A percentile compares a stretch with the other conserved stretches of the same genome.
Conservation (phyloP, 2,329 filamentous ascomycete species). For the Calonectria fujianensis region DNA sequence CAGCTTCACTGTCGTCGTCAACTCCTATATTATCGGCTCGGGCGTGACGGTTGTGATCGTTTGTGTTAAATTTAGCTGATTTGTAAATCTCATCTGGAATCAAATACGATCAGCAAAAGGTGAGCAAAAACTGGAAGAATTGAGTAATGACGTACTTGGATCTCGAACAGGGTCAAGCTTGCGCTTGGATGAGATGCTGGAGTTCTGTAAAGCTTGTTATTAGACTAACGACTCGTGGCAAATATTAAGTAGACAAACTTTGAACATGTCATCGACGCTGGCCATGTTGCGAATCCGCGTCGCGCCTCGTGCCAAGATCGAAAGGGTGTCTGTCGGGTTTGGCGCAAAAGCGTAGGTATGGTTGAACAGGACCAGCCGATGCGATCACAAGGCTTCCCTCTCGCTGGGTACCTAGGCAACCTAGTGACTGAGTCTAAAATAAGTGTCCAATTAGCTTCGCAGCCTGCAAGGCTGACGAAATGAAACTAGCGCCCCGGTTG, state of each 20-base stretch:
- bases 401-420: conserved; percentile 6
- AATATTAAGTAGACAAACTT: conserved; percentile 58
- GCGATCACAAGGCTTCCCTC: conserved; percentile 20
- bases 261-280: conserved; percentile 76
- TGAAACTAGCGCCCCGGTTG: conserved; percentile 19
- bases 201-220: conserved; percentile 48
- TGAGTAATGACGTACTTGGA: conserved; percentile 71
- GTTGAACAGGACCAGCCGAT: not conserved
- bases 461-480: conserved; percentile 13
- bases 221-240: conserved; percentile 33
- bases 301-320: not conserved
- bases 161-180: conserved; percentile 78
- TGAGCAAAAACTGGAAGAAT: not conserved
- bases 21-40: conserved; percentile 66
- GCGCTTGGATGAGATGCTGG: conserved; percentile 74
- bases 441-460: conserved; percentile 6
- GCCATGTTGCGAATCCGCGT: conserved; percentile 64
- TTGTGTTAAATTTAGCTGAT: conserved; percentile 71
- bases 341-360: not conserved
- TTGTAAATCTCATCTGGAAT: conserved; percentile 77
- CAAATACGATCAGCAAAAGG: conserved; percentile 22
- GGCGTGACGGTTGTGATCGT: conserved; percentile 66
- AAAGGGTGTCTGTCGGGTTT: not conserved
- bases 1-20: conserved; percentile 71
- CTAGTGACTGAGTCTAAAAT: not conserved